These are phyloP conservation scores for Cryphonectria naterciae DNA, from an alignment of 2,329 filamentous ascomycete species.

Conservation along the genomic window DNA sequence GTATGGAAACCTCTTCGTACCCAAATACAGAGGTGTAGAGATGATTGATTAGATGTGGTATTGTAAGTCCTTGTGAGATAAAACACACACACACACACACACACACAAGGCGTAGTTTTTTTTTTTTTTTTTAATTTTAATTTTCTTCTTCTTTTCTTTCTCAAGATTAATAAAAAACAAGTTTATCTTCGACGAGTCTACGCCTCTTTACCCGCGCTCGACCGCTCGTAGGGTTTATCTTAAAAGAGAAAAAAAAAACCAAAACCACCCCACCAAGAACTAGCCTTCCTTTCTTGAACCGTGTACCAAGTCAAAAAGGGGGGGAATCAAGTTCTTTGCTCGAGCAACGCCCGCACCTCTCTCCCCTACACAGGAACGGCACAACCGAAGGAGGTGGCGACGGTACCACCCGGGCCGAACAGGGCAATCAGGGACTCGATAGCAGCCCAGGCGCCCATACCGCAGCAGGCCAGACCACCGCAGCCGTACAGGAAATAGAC, in stretches of 20 bases:
- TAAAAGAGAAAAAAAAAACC: too few species aligned
- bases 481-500: conserved; percentile 20
- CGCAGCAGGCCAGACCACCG: conserved; percentile 20
- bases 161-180: background rate
- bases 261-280: too few species aligned
- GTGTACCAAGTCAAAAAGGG: background rate
- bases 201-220: too few species aligned
- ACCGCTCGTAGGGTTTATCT: too few species aligned
- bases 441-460: conserved; percentile 20
- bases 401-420: conserved; percentile 21
- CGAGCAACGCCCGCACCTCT: background rate
- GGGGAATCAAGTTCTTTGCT: background rate
- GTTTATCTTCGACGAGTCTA: background rate
- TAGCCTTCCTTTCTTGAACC: background rate
- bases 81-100: background rate
- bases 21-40: too few species aligned
- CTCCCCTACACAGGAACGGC: conserved; percentile 7
- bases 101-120: background rate
- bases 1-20: too few species aligned
- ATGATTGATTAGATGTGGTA: too few species aligned
- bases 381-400: conserved; percentile 21
- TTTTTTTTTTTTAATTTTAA: background rate
- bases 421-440: conserved; percentile 18
- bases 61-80: background rate
- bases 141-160: background rate